Conservation (phyloP, 2,329 filamentous ascomycete genomes). For the Eutypa lata region DNA sequence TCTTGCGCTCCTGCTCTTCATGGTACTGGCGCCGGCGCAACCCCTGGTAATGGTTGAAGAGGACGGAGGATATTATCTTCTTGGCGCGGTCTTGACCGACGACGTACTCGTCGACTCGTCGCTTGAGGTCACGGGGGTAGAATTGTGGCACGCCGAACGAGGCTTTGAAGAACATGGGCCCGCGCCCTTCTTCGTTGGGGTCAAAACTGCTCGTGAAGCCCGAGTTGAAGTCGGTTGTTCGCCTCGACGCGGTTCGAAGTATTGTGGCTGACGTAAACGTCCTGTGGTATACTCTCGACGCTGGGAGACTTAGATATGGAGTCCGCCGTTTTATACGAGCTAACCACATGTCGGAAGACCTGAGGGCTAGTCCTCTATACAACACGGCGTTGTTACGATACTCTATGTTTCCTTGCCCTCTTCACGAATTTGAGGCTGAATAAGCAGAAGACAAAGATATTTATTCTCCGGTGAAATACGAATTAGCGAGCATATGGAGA, state of each 20-base stretch:
- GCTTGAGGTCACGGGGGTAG: conserved; percentile 72
- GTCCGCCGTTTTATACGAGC: not conserved
- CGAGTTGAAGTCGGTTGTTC: conserved; percentile 50
- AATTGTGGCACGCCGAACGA: conserved; percentile 60
- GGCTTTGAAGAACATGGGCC: conserved; percentile 57
- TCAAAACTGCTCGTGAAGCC: conserved; percentile 61
- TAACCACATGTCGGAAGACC: not conserved
- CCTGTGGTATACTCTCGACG: conserved; percentile 5
- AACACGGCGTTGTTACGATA: not conserved
- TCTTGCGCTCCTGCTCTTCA: conserved; percentile 61
- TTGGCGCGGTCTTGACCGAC: conserved; percentile 94
- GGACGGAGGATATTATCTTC: conserved; percentile 86
- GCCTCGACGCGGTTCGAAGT: conserved; percentile 31
- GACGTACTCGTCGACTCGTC: conserved; percentile 91
- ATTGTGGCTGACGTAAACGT: conserved; percentile 27
- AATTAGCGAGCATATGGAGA: too few relatives aligned
- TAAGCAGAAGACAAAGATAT: too few relatives aligned
- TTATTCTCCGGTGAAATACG: too few relatives aligned
- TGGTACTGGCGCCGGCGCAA: conserved; percentile 75
- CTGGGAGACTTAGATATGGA: not conserved
- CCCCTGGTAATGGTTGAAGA: conserved; percentile 95
- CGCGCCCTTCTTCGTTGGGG: conserved; percentile 50
- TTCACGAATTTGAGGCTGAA: too few relatives aligned
- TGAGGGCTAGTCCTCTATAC: not conserved
- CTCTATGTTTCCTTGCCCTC: not conserved